A percentile compares a stretch with the other conserved stretches of the same genome.
Conservation (phyloP, 345 rosid species). For the Melaleuca quinquenervia region DNA sequence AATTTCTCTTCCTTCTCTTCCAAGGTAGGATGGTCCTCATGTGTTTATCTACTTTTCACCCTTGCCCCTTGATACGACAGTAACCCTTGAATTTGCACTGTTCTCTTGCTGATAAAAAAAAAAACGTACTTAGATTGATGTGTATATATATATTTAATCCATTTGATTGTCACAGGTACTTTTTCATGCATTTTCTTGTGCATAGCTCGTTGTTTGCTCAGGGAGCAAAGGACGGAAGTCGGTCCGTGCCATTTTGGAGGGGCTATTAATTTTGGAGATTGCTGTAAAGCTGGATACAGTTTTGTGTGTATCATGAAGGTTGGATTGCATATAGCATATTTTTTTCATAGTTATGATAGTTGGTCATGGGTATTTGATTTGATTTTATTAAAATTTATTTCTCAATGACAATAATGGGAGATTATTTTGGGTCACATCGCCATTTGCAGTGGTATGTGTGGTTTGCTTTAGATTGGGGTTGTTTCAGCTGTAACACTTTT, state of each 20-base stretch:
- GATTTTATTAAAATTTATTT: not conserved
- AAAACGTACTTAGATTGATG: no score
- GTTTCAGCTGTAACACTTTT: not conserved
- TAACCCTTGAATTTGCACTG: not conserved
- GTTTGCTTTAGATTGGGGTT: not conserved
- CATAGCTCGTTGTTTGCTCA: constrained; percentile 11
- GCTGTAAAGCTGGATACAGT: not conserved
- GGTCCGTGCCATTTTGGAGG: not conserved
- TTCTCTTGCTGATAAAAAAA: not conserved
- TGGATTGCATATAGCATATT: not conserved
- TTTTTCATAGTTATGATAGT: not conserved
- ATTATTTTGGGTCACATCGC: not conserved
- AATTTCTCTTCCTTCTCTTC: not conserved
- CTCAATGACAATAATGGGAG: not conserved
- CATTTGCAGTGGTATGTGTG: not conserved
- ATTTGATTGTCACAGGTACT: constrained; percentile 14
- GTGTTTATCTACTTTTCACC: not conserved
- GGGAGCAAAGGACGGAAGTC: constrained; percentile 15
- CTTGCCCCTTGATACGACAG: not conserved
- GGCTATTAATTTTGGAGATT: not conserved
- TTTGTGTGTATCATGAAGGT: not conserved
- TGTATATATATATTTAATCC: not conserved
- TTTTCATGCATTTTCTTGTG: not conserved
- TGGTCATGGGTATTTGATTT: not conserved
- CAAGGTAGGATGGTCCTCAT: not conserved